Evolutionary conservation across 108 stramenopile species (phyloP), one percentile per base, ranked within the genome.

Genomic region (Fistulifera pelliculosa): DNA sequence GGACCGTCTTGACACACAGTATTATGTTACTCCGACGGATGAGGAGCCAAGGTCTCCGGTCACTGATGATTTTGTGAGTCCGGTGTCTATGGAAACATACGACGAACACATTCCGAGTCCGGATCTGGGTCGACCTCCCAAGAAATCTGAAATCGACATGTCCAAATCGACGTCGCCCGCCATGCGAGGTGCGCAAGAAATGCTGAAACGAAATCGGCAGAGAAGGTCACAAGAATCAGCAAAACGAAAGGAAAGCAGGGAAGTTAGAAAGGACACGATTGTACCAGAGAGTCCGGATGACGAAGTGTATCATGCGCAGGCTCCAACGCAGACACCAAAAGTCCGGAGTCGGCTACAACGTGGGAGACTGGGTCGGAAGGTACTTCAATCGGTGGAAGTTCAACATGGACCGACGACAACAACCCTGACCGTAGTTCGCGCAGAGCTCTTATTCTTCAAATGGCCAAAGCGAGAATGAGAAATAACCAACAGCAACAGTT

Each of bases 401-500:
- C 77, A 1, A 48, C 61, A 4, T 77, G 71, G 69, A 80, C 79
- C 1, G 78, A 85, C 31, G 70, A 65, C 28, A 52, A 49, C 10
- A 52, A 39, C 21, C 47, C 55, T 11, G 85, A 86, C 44, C 57
- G 64, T 16, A 79, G 58, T 58, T 86, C 83, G 16, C 58, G 89
- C 16, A 65, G 89, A 27, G 85, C 82, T 12, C 65, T 90, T 0
- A 90, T 90, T 66, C 69, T 90, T 19, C 80, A 90, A 73, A 90
- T 90, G 89, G 89, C 89, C 26, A 90, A 87, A 73, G 82, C 83
- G 14, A 69, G 89, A 45, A 90, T 86, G 84, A 79, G 73, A 41
- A 77, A 57, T 8, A 35, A 35, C 31, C 31, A 35, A 35, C 31
- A 35, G 31, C 31, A 6, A 3, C 31, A 35, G 8, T 35, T 6